Percentiles rank a stretch among this genome's conserved stretches.
These are phyloP conservation scores for Acanthamoeba sp. DNA, from an alignment of 208 protist genomes.

Conservation along the genomic window DNA sequence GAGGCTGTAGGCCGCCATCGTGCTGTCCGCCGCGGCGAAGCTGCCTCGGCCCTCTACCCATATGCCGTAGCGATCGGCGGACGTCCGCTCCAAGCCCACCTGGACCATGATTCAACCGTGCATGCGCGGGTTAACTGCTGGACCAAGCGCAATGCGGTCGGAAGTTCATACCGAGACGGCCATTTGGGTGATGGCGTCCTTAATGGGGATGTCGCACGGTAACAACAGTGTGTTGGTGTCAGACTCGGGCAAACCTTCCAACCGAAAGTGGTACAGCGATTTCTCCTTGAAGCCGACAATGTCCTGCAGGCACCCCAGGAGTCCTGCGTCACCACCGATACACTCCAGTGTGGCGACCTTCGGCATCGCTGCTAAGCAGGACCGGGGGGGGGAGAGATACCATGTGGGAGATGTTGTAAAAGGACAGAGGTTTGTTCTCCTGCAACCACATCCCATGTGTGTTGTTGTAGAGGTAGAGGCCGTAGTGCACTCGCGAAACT, in stretches of 20 bases:
- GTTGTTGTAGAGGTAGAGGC: slow-evolving; percentile 43
- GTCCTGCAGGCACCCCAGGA: no score
- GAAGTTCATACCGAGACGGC: neutral
- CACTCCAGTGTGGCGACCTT: no score
- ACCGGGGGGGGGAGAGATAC: neutral
- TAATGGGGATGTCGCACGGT: neutral
- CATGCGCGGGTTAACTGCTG: no score
- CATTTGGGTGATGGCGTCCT: neutral
- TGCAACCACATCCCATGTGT: slow-evolving; percentile 14
- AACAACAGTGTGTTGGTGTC: neutral
- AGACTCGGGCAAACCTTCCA: neutral
- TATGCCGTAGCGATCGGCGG: neutral
- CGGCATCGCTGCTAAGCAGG: no score
- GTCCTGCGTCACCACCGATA: no score
- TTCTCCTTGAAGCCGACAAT: slow-evolving; percentile 23
- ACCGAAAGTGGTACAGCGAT: neutral
- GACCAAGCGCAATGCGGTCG: no score
- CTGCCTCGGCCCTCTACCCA: neutral
- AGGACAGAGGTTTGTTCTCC: slow-evolving; percentile 39
- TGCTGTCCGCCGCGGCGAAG: neutral
- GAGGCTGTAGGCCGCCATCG: neutral
- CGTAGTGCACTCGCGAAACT: neutral
- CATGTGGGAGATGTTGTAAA: slow-evolving; percentile 40
- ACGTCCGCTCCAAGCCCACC: neutral
- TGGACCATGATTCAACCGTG: no score